A percentile compares a stretch with the other conserved stretches of the same genome.
These are phyloP conservation scores for Lichtheimia ramosa DNA, from an alignment of 371 early-diverging fungal species.

Conservation along the genomic window DNA sequence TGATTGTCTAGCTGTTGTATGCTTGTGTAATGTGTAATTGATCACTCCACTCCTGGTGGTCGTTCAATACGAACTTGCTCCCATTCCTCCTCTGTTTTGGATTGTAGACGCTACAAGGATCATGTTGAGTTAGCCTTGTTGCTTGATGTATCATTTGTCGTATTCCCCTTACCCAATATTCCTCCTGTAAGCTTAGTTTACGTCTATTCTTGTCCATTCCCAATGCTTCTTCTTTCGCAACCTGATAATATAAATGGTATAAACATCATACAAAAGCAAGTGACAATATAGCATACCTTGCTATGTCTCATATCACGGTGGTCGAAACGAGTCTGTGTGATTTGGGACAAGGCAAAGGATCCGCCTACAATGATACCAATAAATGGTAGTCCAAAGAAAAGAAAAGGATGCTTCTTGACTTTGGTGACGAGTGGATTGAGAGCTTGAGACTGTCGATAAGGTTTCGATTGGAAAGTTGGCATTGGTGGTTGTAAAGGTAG, in stretches of 20 bases:
- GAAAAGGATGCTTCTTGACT: constrained; percentile 50
- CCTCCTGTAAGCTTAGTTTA: constrained; percentile 64
- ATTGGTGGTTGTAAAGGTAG: constrained; percentile 13
- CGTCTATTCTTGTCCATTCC: constrained; percentile 59
- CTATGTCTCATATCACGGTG: constrained; percentile 50
- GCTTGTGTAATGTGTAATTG: no score
- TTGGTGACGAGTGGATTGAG: constrained; percentile 33
- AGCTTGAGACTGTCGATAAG: constrained; percentile 26
- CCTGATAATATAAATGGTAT: constrained; percentile 24
- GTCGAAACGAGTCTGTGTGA: constrained; percentile 68
- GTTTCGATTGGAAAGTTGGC: constrained; percentile 48
- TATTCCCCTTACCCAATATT: constrained; percentile 53
- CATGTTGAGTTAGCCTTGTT: not conserved
- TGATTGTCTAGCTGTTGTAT: no score
- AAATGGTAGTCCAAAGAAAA: constrained; percentile 67
- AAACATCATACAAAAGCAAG: not conserved
- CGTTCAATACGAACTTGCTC: constrained; percentile 50
- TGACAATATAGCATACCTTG: constrained; percentile 15
- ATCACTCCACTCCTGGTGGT: constrained; percentile 35
- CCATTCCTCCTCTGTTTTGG: constrained; percentile 53
- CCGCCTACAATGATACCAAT: constrained; percentile 56
- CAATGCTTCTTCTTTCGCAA: constrained; percentile 63
- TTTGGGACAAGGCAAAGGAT: constrained; percentile 56
- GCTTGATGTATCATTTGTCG: not conserved
- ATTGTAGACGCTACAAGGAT: constrained; percentile 45